Conservation (phyloP, 2,329 filamentous ascomycete species). For the Cordyceps militaris region DNA sequence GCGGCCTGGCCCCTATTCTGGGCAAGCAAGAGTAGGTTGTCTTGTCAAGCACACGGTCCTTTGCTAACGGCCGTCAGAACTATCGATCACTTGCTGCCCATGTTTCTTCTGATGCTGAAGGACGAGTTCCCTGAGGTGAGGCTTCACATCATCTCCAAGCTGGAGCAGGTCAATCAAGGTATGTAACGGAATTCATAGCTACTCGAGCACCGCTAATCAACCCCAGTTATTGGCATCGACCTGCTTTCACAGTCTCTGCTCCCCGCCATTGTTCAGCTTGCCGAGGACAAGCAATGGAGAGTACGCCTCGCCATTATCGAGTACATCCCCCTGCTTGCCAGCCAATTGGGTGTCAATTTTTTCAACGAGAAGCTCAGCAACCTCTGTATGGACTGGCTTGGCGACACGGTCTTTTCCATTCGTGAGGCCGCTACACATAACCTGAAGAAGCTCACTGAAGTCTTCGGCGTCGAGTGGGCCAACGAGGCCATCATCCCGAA, state of each 20-base stretch:
- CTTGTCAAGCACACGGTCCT: not conserved
- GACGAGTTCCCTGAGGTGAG: slow-evolving; percentile 98
- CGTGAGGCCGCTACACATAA: slow-evolving; percentile 96
- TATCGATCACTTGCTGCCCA: slow-evolving; percentile 90
- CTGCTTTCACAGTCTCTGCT: slow-evolving; percentile 92
- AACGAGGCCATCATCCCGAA: slow-evolving; percentile 96
- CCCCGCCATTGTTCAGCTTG: slow-evolving; percentile 92
- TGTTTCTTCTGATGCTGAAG: slow-evolving; percentile 99
- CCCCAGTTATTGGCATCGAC: slow-evolving; percentile 88
- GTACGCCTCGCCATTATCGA: slow-evolving; percentile 97
- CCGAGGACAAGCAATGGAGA: slow-evolving; percentile 98
- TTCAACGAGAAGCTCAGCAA: slow-evolving; percentile 96
- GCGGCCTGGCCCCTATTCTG: slow-evolving; percentile 89
- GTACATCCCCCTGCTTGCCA: slow-evolving; percentile 93
- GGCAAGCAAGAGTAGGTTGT: slow-evolving; percentile 86
- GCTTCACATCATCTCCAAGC: slow-evolving; percentile 98
- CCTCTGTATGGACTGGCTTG: slow-evolving; percentile 97
- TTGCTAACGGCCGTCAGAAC: slow-evolving; percentile 51
- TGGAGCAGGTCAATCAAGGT: slow-evolving; percentile 96
- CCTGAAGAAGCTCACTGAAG: slow-evolving; percentile 95
- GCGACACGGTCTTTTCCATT: slow-evolving; percentile 97
- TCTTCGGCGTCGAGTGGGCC: slow-evolving; percentile 97
- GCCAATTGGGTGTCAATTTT: slow-evolving; percentile 92
- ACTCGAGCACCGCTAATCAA: not conserved
- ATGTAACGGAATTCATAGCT: slow-evolving; percentile 22